Base-by-base conservation (phyloP, 2,329 filamentous ascomycete species). In the Fusarium citri region DNA sequence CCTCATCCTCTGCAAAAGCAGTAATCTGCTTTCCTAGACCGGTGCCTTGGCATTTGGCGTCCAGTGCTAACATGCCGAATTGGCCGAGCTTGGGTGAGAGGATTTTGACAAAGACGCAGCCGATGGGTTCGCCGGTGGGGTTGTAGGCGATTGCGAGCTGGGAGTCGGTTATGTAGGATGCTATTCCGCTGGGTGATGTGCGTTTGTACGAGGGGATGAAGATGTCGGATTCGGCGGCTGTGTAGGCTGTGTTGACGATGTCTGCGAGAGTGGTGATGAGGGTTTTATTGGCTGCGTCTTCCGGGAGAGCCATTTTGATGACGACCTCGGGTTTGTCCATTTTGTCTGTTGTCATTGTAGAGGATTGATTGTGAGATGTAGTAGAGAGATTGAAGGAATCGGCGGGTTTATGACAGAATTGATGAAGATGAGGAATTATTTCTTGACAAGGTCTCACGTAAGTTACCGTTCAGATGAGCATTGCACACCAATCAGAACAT, bases 31-130 rank as follows among this genome's bases (percentile, higher is more conserved):
- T 70, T 8, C 77, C 77, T 3, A 73, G 14, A 1, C 77, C 77
- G 11, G 46, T 43, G 0, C 77, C 76, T 15, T 69, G 75, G 20
- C 75, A 43, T 9, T 55, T 48, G 0, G 46, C 25, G 15, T 78
- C 70, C 5, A 79, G 46, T 2, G 77, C 72, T 5, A 79, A 45
- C 76, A 78, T 78, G 26, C 73, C 72, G 23, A 79, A 76, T 6
- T 71, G 59, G 16, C 77, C 78, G 8, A 71, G 62, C 0, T 55
- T 30, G 9, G 72, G 48, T 2, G 69, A 68, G 1, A 68, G 31
- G 3, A 60, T 51, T 55, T 76, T 78, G 40, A 77, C 50, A 26
- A 57, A 71, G 10, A 78, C 68, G 30, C 77, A 78, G 14, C 77
- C 77, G 5, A 77, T 57, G 2, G 69, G 56, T 1, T 72, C 34